Conservation (phyloP, 495 filamentous ascomycete species). For the Podospora sp. region DNA sequence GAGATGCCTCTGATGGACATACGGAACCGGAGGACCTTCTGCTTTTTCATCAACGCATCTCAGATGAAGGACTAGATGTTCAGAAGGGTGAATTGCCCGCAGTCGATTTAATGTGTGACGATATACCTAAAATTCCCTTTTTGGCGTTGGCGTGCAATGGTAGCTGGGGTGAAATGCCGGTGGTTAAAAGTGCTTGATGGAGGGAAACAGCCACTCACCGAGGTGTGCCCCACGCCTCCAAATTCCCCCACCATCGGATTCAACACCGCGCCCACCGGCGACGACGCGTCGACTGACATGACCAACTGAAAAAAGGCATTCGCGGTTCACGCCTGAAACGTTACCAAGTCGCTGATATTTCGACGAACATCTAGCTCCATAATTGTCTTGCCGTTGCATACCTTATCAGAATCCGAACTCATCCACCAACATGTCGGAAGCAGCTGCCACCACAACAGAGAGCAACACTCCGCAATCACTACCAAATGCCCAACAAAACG, state of each 20-base stretch:
- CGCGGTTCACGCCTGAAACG: not conserved
- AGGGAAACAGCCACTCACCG: not conserved
- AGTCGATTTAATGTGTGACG: not conserved
- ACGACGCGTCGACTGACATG: not conserved
- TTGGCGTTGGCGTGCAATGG: not conserved
- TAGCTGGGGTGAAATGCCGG: too few species aligned
- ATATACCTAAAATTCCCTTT: not conserved
- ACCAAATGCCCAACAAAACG: conserved; percentile 19
- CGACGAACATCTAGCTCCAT: not conserved
- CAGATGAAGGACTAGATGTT: not conserved
- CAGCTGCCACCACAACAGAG: not conserved
- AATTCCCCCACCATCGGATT: not conserved
- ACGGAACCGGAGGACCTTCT: not conserved
- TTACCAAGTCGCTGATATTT: not conserved
- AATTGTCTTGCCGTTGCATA: not conserved
- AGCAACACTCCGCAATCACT: conserved; percentile 6
- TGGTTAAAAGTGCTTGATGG: too few species aligned
- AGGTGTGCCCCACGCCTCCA: conserved; percentile 9
- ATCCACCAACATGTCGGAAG: conserved; percentile 1
- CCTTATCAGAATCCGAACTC: conserved; percentile 9
- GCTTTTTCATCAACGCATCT: conserved; percentile 8
- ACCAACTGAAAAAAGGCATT: not conserved
- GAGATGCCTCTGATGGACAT: not conserved
- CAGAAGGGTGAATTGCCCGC: not conserved
- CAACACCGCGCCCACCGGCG: conserved; percentile 3